phyloP scores from a whole-genome alignment of 1,284 basidiomycete species.

The Cystobasidiaceae sp. region DNA sequence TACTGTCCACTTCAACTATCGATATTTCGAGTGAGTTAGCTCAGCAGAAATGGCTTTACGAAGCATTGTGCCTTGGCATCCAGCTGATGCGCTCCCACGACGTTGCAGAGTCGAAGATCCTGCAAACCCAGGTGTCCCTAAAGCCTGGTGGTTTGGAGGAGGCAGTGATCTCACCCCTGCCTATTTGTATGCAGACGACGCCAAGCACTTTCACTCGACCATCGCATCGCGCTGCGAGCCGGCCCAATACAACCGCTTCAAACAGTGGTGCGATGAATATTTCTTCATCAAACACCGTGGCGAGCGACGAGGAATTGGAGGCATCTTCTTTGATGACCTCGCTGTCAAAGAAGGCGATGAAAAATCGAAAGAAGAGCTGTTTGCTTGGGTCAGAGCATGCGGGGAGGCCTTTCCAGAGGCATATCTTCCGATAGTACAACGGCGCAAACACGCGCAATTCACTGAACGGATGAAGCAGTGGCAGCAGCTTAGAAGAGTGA shows the following conservation, averaged over 20 bases:
- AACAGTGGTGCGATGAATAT: conserved; percentile 96
- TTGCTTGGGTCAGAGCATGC: conserved; percentile 64
- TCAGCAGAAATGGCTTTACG: too few relatives aligned
- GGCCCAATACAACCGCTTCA: conserved; percentile 73
- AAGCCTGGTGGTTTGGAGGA: conserved; percentile 98
- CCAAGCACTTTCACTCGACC: conserved; percentile 74
- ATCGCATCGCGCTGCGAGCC: conserved; percentile 66
- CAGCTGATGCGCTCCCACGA: too few relatives aligned
- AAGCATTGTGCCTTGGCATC: too few relatives aligned
- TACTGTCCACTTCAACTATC: conserved; percentile 84
- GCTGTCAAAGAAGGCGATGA: conserved; percentile 45
- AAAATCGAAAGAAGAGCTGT: conserved; percentile 61
- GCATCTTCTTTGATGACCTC: conserved; percentile 94
- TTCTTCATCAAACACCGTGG: conserved; percentile 90
- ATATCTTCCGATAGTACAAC: conserved; percentile 74
- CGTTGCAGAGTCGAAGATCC: conserved; percentile 32
- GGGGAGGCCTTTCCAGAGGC: conserved; percentile 79
- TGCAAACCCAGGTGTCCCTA: conserved; percentile 41
- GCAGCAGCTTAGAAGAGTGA: conserved; percentile 71
- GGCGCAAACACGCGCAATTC: conserved; percentile 55
- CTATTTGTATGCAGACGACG: conserved; percentile 85
- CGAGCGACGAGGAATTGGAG: conserved; percentile 85
- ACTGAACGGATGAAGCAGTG: conserved; percentile 67
- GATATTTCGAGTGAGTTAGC: conserved; percentile 73
- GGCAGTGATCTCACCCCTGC: conserved; percentile 94